Evolutionary conservation across 2,329 filamentous ascomycete species (phyloP), one percentile per base, ranked within the genome.

Genomic region (Orbilia javanica): DNA sequence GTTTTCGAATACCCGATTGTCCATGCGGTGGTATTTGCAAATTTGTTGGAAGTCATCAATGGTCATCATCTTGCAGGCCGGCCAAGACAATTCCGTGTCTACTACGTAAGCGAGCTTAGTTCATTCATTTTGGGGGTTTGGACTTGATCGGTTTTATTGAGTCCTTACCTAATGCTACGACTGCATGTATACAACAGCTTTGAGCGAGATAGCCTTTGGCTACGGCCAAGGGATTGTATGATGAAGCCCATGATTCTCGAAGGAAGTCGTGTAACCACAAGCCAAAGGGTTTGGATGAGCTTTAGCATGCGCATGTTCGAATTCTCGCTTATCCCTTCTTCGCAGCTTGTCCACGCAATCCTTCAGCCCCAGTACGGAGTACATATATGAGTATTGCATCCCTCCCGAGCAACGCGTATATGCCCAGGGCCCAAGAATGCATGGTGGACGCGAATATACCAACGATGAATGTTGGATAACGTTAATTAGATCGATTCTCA

Each of bases 401-500:
- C n/a, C 1, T 36, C 13, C 10, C 25, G 25, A 29, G 22, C n/a
- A 34, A 57, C 52, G 27, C 57, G 39, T 46, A 46, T 3, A 29
- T 29, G 57, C 57, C 36, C 34, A 63, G 57, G 42, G 63, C 31
- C 63, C 63, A 48, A 53, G 46, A 50, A 52, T 22, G 15, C 18
- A n/a, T 11, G 29, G 42, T 18, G 18, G n/a, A 36, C 36, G 18
- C 20, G 52, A 36, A 29, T 36, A 25, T 53, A 4, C n/a, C 50
- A n/a, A 50, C 18, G 2, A 34, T 13, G 50, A 39, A 39, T n/a
- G 36, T 39, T 39, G 5, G 13, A 39, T 39, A 39, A 39, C 36
- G 36, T 39, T 39, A 2, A 15, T 34, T n/a, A 34, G 50, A 52
- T 13, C n/a, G 10, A 2, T 11, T 8, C 22, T 22, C n/a, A 1